Percentiles rank a stretch among this genome's conserved stretches.
These are phyloP conservation scores for Porcisia hertigi DNA, from an alignment of 208 protist genomes.

Conservation along the genomic window DNA sequence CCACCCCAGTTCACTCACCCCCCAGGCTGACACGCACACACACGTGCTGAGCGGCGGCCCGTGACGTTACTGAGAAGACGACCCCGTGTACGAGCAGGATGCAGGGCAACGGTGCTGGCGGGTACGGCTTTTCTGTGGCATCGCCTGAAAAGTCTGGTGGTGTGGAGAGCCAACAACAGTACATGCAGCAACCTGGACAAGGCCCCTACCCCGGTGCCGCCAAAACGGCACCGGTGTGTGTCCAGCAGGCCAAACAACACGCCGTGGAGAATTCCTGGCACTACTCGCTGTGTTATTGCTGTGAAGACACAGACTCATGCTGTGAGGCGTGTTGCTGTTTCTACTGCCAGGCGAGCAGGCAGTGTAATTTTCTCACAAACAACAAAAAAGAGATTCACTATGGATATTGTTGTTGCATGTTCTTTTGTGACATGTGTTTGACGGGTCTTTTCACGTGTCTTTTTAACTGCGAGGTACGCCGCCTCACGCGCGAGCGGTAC, in stretches of 20 bases:
- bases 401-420: no score
- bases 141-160: background rate
- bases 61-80: no score
- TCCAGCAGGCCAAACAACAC: fast-evolving
- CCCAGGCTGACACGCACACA: no score
- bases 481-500: no score
- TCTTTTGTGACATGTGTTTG: no score
- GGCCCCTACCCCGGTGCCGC: background rate
- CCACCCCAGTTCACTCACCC: no score
- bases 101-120: background rate
- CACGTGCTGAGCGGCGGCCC: no score
- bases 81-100: background rate
- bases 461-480: no score
- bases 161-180: no score
- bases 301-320: slow-evolving; percentile 39
- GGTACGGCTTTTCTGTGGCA: background rate
- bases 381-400: slow-evolving; percentile 17
- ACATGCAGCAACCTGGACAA: background rate
- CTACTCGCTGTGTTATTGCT: slow-evolving; percentile 41
- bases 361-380: slow-evolving; percentile 44
- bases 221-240: no score
- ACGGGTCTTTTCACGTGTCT: no score
- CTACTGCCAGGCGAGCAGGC: slow-evolving; percentile 44
- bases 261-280: slow-evolving; percentile 20
- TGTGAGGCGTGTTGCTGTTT: slow-evolving; percentile 39